phyloP scores from a whole-genome alignment of 805 yeast genomes.

The Metschnikowia baotianmanensis region DNA sequence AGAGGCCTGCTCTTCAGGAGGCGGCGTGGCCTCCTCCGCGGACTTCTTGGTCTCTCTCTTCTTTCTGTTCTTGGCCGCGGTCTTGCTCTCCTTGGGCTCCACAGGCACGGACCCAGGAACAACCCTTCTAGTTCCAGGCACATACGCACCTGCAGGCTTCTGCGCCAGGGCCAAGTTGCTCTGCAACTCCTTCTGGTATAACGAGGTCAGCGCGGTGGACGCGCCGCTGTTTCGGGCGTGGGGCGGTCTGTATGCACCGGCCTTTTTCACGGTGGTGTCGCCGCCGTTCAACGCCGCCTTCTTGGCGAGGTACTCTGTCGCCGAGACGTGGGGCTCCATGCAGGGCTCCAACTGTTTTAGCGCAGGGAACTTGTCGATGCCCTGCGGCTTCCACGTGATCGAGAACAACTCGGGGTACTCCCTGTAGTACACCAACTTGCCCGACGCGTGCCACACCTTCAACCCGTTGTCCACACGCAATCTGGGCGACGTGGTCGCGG shows the following conservation, averaged over 20 bases:
- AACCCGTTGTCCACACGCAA: constrained; percentile 95
- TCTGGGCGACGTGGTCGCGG: constrained; percentile 97
- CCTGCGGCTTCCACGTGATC: constrained; percentile 82
- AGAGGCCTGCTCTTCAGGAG: constrained; percentile 18
- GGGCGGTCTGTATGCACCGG: constrained; percentile 96
- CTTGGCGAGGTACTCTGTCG: constrained; percentile 53
- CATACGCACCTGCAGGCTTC: constrained; percentile 20
- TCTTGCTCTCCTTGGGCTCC: constrained; percentile 49
- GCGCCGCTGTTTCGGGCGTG: constrained; percentile 65
- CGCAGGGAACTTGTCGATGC: constrained; percentile 52
- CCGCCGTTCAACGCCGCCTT: constrained; percentile 33
- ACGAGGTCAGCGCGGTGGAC: constrained; percentile 43
- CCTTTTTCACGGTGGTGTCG: constrained; percentile 46
- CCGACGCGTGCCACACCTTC: constrained; percentile 89
- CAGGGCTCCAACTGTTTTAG: constrained; percentile 50
- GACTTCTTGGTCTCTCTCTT: constrained; percentile 63
- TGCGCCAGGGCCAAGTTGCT: constrained; percentile 17
- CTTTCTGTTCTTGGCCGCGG: constrained; percentile 72
- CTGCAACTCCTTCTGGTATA: constrained; percentile 56
- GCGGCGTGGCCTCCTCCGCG: constrained; percentile 9
- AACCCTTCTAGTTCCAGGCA: constrained; percentile 29
- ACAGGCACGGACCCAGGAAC: constrained; percentile 55
- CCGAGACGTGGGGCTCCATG: constrained; percentile 70
- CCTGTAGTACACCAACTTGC: constrained; percentile 71
- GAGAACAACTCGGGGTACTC: constrained; percentile 80